Base-by-base conservation (phyloP, 106 monocot species). In the Hemerocallis citrina region DNA sequence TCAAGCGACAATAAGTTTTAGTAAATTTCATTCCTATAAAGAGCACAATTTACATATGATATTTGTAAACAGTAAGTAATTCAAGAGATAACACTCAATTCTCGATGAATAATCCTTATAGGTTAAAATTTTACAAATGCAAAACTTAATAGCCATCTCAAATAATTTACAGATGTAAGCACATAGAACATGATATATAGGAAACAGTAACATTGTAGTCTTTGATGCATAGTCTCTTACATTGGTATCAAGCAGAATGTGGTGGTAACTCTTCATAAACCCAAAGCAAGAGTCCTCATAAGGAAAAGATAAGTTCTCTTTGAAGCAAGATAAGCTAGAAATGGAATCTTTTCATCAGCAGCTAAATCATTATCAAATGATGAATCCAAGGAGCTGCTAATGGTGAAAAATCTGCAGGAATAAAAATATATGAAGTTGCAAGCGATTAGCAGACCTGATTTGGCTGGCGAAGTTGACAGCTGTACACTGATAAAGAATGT, bases 271-370 rank as follows among this genome's bases (percentile, higher is more conserved):
- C 74, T 74, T 92, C 80, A 92, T 72, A 77, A 86, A 86, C 7
- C 77, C 77, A 47, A 86, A 65, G 86, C 79, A n/a, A 86, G 83
- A 36, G 79, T n/a, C 80, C 30, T 86, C 92, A 72, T 77, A 77
- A 6, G 92, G 86, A 32, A 86, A 64, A 69, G 66, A 83, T 16
- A 58, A 77, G 40, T 70, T 74, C 27, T 70, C 71, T 57, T 82
- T 92, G 42, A 92, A 62, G 92, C 86, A 30, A 92, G 83, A 60
- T 80, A 79, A 20, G 80, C 86, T 58, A 92, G 63, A 51, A 86
- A 92, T 25, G 92, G 92, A 43, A 92, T 92, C 79, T 92, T 92
- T 70, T 92, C 92, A 72, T 92, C 92, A 54, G 92, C 92, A 37
- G 86, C 92, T 62, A 86, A 80, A 65, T 92, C 86, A 73, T 92